A percentile compares a stretch with the other conserved stretches of the same genome.
Conservation (phyloP, 768 basidiomycete species). For the Suillus hirtellus region DNA sequence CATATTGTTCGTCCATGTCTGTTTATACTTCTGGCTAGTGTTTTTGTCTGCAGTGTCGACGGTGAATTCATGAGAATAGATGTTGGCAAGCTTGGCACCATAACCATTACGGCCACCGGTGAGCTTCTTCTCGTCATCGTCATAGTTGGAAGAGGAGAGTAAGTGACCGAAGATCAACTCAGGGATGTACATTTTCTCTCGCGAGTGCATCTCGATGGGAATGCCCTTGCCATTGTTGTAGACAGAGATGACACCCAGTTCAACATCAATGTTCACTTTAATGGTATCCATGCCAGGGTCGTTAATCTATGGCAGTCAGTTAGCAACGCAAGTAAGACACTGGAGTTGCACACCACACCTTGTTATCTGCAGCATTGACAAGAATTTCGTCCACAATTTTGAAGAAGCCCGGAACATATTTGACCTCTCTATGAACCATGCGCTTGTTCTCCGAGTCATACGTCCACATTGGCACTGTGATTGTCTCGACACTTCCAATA, state of each 20-base stretch:
- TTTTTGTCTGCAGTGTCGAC: constrained; percentile 94
- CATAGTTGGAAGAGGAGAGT: constrained; percentile 93
- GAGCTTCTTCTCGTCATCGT: constrained; percentile 98
- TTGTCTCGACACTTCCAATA: constrained; percentile 92
- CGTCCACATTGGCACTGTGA: constrained; percentile 91
- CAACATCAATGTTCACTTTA: constrained; percentile 84
- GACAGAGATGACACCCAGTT: constrained; percentile 84
- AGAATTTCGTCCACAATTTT: constrained; percentile 99
- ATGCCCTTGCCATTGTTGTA: constrained; percentile 97
- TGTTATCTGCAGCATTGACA: constrained; percentile 99
- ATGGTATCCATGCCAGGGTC: constrained; percentile 89
- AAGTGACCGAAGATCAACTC: constrained; percentile 97
- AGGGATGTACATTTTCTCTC: constrained; percentile 93
- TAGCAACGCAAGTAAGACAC: constrained; percentile 18
- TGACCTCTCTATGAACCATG: constrained; percentile 81
- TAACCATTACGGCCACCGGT: constrained; percentile 99
- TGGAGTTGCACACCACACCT: constrained; percentile 49
- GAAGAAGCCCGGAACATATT: constrained; percentile 96
- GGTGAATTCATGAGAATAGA: constrained; percentile 95
- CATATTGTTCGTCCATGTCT: constrained; percentile 96
- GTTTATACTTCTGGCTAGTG: constrained; percentile 86
- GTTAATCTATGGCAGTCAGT: constrained; percentile 66
- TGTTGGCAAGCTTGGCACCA: constrained; percentile 97
- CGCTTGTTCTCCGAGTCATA: constrained; percentile 82
- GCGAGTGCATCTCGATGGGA: constrained; percentile 92